Evolutionary conservation across 352 stramenopile species (phyloP).

Genomic region (Phytopythium chamaehyphon): DNA sequence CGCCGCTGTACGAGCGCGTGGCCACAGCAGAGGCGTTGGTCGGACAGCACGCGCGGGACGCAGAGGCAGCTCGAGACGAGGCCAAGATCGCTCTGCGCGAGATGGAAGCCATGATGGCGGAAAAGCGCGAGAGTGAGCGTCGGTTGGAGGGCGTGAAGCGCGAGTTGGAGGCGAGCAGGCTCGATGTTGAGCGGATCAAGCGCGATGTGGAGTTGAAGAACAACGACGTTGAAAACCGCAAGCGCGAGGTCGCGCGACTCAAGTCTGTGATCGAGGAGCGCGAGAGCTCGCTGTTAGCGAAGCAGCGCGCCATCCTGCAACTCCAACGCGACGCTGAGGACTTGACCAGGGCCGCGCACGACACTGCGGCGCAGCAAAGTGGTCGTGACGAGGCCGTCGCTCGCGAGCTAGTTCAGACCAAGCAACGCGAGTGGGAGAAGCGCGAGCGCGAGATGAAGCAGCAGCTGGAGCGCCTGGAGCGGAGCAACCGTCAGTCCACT

Average conservation of each 20-base stretch:
- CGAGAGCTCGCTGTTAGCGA: conserved; percentile 1
- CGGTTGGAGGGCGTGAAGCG: too few species aligned
- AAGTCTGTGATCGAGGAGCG: conserved; percentile 9
- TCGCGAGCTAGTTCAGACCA: conserved; percentile 23
- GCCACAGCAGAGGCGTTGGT: conserved; percentile 3
- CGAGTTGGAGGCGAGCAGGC: too few species aligned
- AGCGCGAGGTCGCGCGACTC: conserved; percentile 2
- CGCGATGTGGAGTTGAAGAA: neutral
- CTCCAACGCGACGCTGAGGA: conserved; percentile 17
- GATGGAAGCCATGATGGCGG: too few species aligned
- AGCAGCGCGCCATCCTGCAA: conserved; percentile 18
- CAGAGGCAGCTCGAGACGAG: too few species aligned
- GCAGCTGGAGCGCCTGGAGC: conserved; percentile 14
- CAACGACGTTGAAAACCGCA: neutral
- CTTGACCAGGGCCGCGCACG: conserved; percentile 17
- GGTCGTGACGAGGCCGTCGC: conserved; percentile 24
- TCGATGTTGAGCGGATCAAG: too few species aligned
- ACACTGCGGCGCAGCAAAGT: conserved; percentile 27
- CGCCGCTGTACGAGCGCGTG: conserved; percentile 4
- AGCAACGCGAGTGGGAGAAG: conserved; percentile 26
- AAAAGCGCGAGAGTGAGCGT: too few species aligned
- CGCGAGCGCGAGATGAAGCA: conserved; percentile 22
- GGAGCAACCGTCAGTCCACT: conserved; percentile 10
- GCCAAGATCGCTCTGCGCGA: too few species aligned
- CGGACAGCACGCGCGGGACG: neutral